A percentile compares a stretch with the other conserved stretches of the same genome.
Conservation (phyloP, 306 rosid genomes). For the Trifolium pratense region DNA sequence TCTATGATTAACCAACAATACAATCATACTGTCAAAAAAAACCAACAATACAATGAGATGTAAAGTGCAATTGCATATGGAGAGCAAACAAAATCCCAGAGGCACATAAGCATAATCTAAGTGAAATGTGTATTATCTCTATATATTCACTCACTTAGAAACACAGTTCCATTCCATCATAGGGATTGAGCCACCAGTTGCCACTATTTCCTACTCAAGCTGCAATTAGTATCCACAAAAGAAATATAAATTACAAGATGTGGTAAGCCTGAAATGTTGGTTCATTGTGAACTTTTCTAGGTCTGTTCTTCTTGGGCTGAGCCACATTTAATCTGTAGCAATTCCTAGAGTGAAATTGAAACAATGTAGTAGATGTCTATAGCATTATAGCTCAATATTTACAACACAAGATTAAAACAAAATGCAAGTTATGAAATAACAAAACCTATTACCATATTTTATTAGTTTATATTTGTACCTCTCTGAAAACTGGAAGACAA, state of each 20-base stretch:
- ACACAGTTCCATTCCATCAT: no score
- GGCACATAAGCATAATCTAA: no score
- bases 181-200: no score
- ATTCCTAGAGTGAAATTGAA: constrained; percentile 11
- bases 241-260: background rate
- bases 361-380: background rate
- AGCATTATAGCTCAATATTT: constrained; percentile 25
- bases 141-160: no score
- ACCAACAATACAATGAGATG: no score
- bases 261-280: background rate
- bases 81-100: no score
- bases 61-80: no score
- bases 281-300: constrained; percentile 1
- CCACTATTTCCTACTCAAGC: no score
- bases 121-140: no score
- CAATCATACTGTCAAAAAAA: no score
- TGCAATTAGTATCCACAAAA: no score
- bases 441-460: constrained; percentile 22
- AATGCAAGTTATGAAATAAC: constrained; percentile 17
- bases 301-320: constrained; percentile 21
- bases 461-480: constrained; percentile 55
- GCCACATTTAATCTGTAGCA: background rate
- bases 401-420: constrained; percentile 10
- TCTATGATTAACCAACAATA: no score
- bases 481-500: constrained; percentile 94